A percentile compares a stretch with the other conserved stretches of the same genome.
These are phyloP conservation scores for Acrodontium crateriforme DNA, from an alignment of 2,329 filamentous ascomycete genomes.

Conservation along the genomic window DNA sequence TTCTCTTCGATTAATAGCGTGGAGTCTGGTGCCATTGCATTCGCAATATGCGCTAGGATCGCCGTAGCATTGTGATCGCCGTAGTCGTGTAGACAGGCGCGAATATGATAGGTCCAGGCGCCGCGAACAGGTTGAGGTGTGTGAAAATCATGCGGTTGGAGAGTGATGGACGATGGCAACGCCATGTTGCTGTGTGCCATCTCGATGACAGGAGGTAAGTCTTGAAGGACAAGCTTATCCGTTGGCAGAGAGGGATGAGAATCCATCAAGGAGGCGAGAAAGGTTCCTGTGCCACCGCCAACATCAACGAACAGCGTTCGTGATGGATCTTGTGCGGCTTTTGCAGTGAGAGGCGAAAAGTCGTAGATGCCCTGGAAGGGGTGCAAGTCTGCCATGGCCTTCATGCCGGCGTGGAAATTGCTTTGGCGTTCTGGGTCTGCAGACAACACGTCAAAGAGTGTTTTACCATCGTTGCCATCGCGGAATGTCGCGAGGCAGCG, in stretches of 20 bases:
- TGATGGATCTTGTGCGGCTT: conserved; percentile 4
- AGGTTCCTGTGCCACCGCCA: conserved; percentile 3
- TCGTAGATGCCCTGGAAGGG: conserved; percentile 13
- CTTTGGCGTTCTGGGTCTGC: conserved; percentile 12
- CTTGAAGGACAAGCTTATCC: conserved; percentile 13
- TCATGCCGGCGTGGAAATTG: conserved; percentile 12
- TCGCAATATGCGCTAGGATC: conserved; percentile 6
- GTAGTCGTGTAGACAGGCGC: conserved; percentile 8
- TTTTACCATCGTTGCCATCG: conserved; percentile 11
- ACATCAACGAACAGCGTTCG: conserved; percentile 5
- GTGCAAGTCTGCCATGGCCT: conserved; percentile 7
- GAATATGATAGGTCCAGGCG: conserved; percentile 8
- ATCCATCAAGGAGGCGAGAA: conserved; percentile 5
- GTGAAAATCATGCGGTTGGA: conserved; percentile 9
- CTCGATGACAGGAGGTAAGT: conserved; percentile 14
- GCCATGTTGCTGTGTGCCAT: too few species aligned
- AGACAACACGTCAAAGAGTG: conserved; percentile 15
- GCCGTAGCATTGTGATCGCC: conserved; percentile 4
- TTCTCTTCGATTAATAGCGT: conserved; percentile 8
- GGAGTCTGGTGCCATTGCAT: conserved; percentile 5
- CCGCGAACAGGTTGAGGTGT: conserved; percentile 5
- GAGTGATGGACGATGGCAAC: too few species aligned
- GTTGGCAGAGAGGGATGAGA: too few species aligned
- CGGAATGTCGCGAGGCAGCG: too few species aligned
- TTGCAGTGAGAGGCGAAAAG: conserved; percentile 5